phyloP scores from a whole-genome alignment of 306 rosid genomes.

The Chamaecrista fasciculata region DNA sequence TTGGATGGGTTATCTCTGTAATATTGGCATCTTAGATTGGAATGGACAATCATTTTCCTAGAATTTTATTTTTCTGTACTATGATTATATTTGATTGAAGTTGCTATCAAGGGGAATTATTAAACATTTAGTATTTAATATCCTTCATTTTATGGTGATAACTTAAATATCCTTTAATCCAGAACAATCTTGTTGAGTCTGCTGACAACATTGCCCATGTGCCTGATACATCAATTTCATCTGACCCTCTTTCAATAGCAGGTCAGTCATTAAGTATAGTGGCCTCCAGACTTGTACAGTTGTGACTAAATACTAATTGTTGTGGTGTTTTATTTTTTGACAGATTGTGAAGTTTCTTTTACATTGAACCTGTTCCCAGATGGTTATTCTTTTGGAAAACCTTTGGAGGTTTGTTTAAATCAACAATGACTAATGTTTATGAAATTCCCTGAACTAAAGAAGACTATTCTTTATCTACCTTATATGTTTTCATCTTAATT shows the following conservation, averaged over 20 bases:
- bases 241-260: slow-evolving; percentile 41
- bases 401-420: slow-evolving; percentile 71
- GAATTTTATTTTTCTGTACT: background rate
- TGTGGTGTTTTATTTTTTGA: slow-evolving; percentile 31
- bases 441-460: slow-evolving; percentile 4
- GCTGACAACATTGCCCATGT: slow-evolving; percentile 38
- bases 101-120: background rate
- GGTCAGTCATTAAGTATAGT: slow-evolving; percentile 38
- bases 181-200: slow-evolving; percentile 52
- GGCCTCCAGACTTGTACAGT: slow-evolving; percentile 8
- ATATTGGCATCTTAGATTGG: background rate
- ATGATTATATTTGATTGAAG: slow-evolving; percentile 21
- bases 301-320: slow-evolving; percentile 27
- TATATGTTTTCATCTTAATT: slow-evolving; percentile 25
- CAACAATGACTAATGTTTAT: slow-evolving; percentile 13
- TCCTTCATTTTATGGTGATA: slow-evolving; percentile 22
- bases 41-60: background rate
- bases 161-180: slow-evolving; percentile 24
- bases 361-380: slow-evolving; percentile 69
- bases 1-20: too few species aligned
- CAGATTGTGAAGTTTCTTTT: slow-evolving; percentile 85
- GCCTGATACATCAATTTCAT: slow-evolving; percentile 38
- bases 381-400: slow-evolving; percentile 88
- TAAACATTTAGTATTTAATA: slow-evolving; percentile 16
- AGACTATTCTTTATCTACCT: slow-evolving; percentile 9